Evolutionary conservation across 306 rosid species (phyloP), one percentile per base, ranked within the genome.

Genomic region (Prunus mongolica): DNA sequence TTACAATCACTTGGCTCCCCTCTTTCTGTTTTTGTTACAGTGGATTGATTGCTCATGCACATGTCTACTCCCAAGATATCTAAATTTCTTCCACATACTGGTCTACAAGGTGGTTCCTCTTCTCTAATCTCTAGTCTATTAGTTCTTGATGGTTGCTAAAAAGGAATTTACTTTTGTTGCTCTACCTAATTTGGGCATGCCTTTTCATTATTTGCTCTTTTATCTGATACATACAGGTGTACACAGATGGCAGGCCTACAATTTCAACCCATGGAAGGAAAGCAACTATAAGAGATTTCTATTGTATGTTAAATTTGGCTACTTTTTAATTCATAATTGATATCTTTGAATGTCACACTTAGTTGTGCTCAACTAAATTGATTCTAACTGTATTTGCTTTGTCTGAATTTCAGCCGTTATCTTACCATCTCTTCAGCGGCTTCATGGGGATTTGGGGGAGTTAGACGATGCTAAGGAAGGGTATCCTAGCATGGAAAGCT

Each of bases 11-110:
- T 82, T 88, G 88, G 97, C 97, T 67, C 97, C 99, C 16, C 79
- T 92, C 69, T 80, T 89, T 83, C 78, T 91, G 57, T 87, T 90
- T 67, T 84, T 95, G 87, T 84, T 92, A 6, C 99, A 95, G 72
- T 92, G 97, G 97, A 84, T 95, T 81, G 97, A 95, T 88, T 88
- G 93, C 73, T 92, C 97, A 47, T 92, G 97, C 81, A 64, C 97
- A 22, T 87, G 91, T 73, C 79, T 92, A 54, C 87, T 95, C 8
- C 97, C 96, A 9, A 88, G 90, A 84, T 92, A 92, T 82, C 84
- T 95, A 56, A 89, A 80, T 66, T 85, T 92, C 81, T 95, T 90
- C 80, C 99, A 95, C 85, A 71, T 95, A 65, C 84, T 90, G 75
- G 84, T 95, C 30, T 90, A 92, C 88, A 90, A 92, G 96, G 99